These are phyloP conservation scores for Elsinoe fawcettii DNA, from an alignment of 2,329 filamentous ascomycete genomes.

Conservation along the genomic window DNA sequence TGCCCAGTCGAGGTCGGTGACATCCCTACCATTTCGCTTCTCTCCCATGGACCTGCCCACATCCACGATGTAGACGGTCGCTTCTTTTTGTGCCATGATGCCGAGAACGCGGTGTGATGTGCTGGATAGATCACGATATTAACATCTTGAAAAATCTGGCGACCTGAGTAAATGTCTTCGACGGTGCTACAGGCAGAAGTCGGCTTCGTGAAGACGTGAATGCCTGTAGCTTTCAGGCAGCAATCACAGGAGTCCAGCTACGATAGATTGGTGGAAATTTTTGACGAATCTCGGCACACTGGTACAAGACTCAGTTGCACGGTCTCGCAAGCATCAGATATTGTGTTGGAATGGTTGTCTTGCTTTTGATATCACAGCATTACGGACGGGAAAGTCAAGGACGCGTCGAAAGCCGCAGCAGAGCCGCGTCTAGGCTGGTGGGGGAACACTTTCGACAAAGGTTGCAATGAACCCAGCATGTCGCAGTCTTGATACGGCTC, in stretches of 20 bases:
- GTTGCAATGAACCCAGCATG: no score
- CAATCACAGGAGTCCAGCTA: neutral
- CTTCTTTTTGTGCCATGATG: constrained; percentile 84
- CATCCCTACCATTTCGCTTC: constrained; percentile 58
- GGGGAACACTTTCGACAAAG: no score
- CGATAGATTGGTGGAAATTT: no score
- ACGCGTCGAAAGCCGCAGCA: no score
- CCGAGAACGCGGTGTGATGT: neutral
- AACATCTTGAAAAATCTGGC: neutral
- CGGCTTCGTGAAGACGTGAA: neutral
- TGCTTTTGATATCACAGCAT: no score
- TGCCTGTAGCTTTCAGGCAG: neutral
- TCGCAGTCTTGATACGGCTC: no score
- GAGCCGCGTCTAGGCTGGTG: no score
- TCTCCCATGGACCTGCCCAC: constrained; percentile 77
- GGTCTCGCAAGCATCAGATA: no score
- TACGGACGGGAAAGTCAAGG: no score
- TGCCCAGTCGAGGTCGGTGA: constrained; percentile 80
- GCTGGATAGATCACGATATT: neutral
- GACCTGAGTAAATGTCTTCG: neutral
- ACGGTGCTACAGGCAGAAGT: neutral
- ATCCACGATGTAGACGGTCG: constrained; percentile 86
- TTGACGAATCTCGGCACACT: no score
- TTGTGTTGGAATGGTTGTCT: no score
- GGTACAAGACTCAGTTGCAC: no score